Evolutionary conservation across 116 monocot genomes (phyloP), one percentile per base, ranked within the genome.

Genomic region (Phalaenopsis hybrid): DNA sequence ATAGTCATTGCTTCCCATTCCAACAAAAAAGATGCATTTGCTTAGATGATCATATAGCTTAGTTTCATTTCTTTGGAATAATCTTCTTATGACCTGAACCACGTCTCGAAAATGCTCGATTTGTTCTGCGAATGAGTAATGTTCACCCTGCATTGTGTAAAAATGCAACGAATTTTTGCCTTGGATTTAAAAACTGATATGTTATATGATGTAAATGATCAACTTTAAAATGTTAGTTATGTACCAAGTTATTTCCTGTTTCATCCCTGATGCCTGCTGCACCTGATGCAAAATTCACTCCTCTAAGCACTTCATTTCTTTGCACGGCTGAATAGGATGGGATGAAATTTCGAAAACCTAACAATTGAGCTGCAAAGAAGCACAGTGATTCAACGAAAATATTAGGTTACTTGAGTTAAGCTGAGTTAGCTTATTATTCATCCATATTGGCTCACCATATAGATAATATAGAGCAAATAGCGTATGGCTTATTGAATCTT

Each of bases 1-100:
- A 81, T 93, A 96, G 87, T 93, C 96, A 73, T 96, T 96, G 79
- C 96, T 96, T 10, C 96, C 96, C 86, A 96, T 83, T 1, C 93
- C 91, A 15, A 81, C 78, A 44, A 44, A 91, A 85, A 86, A 91
- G 59, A 95, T 90, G 90, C 93, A 95, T 48, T 87, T 87, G 72
- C 87, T 78, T 1, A 95, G 77, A 69, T 90, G 74, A 2, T 87
- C 76, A 8, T 1, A 20, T 1, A 86, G 78, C 34, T 43, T 80
- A 0, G 85, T 82, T 50, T 74, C 78, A 79, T 93, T 91, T 37
- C 92, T 84, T 11, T 78, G 69, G 88, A 95, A 91, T 41, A 85
- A 74, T 20, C 82, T 81, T 67, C 17, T 55, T 59, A 88, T 93
- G 9, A 20, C 68, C 59, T 70, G 55, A 48, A 86, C 85, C 13